Evolutionary conservation across 257 asterid genomes (phyloP).

Genomic region (Scutellaria minor): DNA sequence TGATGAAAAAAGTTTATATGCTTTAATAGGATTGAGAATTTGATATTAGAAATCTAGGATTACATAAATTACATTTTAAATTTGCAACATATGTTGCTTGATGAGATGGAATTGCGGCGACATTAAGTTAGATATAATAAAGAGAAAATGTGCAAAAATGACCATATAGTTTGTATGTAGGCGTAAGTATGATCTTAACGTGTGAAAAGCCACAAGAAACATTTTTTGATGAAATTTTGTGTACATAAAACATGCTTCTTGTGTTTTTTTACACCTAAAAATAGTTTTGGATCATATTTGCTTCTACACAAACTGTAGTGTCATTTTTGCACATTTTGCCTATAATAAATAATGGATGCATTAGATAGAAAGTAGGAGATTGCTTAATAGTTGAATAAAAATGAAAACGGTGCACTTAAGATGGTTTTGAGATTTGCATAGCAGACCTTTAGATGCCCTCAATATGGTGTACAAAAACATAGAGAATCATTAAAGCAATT

Average conservation of each 20-base stretch:
- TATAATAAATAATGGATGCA: not conserved
- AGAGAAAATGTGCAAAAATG: not conserved
- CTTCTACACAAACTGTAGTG: too few relatives aligned
- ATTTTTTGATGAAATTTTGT: too few relatives aligned
- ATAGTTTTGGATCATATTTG: too few relatives aligned
- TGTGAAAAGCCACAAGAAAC: too few relatives aligned
- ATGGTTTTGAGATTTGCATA: not conserved
- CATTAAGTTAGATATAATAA: too few relatives aligned
- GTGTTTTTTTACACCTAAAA: too few relatives aligned
- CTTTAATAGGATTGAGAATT: not conserved
- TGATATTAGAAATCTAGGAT: not conserved
- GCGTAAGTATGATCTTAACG: too few relatives aligned
- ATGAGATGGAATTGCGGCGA: not conserved
- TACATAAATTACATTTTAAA: conserved; percentile 1
- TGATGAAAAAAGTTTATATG: conserved; percentile 4
- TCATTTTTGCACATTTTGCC: too few relatives aligned
- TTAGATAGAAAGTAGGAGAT: not conserved
- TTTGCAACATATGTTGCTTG: not conserved
- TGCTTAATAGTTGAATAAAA: not conserved
- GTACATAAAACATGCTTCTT: too few relatives aligned
- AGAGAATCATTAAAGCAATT: not conserved
- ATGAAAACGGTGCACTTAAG: not conserved
- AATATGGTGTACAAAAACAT: not conserved
- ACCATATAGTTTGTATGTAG: not conserved
- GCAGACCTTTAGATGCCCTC: not conserved